These are phyloP conservation scores for Parachaetomium inaequale DNA, from an alignment of 495 filamentous ascomycete species.

Conservation along the genomic window DNA sequence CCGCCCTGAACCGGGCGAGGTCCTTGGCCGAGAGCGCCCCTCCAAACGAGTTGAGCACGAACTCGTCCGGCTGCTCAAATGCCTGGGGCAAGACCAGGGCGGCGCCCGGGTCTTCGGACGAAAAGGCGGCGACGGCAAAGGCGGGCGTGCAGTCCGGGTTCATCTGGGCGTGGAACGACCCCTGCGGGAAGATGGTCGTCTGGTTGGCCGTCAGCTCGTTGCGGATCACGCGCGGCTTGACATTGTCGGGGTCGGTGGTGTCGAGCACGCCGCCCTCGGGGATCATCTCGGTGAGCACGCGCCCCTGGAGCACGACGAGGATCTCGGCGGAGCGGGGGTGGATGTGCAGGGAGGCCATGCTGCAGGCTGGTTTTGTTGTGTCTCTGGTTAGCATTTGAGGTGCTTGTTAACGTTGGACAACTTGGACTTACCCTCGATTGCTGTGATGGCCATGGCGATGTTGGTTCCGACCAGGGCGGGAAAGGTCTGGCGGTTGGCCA, in stretches of 20 bases:
- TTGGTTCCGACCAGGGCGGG: background rate
- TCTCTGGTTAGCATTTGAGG: background rate
- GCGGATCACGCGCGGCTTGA: background rate
- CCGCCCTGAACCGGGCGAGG: background rate
- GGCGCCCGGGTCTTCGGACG: background rate
- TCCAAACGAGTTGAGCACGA: background rate
- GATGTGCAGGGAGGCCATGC: conserved; percentile 5
- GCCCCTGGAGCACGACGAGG: background rate
- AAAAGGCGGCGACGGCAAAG: background rate
- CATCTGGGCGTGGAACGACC: conserved; percentile 1
- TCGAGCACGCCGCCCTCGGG: conserved; percentile 1
- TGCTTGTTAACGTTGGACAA: background rate
- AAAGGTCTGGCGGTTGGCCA: conserved; percentile 4
- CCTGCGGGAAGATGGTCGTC: conserved; percentile 5
- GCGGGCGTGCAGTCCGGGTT: conserved; percentile 6
- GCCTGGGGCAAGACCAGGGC: background rate
- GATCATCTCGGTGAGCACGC: background rate
- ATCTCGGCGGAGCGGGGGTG: conserved; percentile 7
- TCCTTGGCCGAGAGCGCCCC: background rate
- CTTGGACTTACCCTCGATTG: background rate
- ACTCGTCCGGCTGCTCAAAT: background rate
- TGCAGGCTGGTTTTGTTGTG: background rate
- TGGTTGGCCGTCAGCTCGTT: background rate
- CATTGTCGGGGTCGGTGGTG: background rate
- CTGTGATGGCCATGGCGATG: background rate